Conservation (phyloP, 257 asterid genomes). For the Mitragyna speciosa region DNA sequence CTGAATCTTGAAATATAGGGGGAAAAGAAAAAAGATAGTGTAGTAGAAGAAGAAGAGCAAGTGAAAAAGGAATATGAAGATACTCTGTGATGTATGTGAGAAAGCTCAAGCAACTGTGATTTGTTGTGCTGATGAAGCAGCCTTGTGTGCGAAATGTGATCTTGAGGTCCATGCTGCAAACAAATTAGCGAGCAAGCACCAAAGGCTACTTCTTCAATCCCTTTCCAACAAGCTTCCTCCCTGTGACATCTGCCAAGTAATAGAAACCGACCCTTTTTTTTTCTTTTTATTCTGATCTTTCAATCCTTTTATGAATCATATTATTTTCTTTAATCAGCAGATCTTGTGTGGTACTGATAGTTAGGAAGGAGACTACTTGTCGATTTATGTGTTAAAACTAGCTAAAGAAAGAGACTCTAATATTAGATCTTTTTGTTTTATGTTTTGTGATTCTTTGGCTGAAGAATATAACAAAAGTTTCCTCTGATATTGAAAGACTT, state of each 20-base stretch:
- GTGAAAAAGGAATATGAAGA: conserved; percentile 56
- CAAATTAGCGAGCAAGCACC: conserved; percentile 95
- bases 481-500: no score
- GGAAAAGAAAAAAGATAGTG: no score
- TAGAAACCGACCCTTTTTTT: neutral
- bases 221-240: conserved; percentile 86
- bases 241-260: conserved; percentile 95
- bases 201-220: conserved; percentile 78
- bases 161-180: conserved; percentile 91
- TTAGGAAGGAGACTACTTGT: neutral
- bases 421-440: no score
- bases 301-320: neutral
- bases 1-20: neutral
- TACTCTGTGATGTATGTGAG: conserved; percentile 98
- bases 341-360: no score
- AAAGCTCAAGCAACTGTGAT: conserved; percentile 91
- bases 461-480: no score
- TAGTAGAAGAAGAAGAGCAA: neutral
- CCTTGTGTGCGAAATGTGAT: conserved; percentile 80
- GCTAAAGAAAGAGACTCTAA: no score
- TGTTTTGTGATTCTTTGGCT: no score
- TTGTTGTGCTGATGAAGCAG: conserved; percentile 99
- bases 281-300: neutral
- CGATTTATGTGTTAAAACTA: neutral
- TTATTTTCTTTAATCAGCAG: neutral